These are phyloP conservation scores for Coemansia sp. DNA, from an alignment of 192 early-diverging fungal genomes.

Conservation along the genomic window DNA sequence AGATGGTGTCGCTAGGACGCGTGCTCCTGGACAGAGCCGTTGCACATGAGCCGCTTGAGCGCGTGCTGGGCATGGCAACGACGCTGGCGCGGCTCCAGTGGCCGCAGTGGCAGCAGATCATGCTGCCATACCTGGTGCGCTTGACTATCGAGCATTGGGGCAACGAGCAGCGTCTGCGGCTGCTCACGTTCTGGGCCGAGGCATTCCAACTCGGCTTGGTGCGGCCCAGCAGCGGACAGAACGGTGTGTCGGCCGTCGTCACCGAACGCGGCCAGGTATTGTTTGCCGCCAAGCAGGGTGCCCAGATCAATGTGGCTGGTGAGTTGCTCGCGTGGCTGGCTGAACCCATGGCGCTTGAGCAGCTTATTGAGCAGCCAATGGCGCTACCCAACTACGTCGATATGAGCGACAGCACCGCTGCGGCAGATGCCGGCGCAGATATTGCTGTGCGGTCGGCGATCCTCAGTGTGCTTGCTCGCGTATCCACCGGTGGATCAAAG, in stretches of 20 bases:
- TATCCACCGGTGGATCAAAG: constrained; percentile 13
- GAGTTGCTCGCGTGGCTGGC: constrained; percentile 28
- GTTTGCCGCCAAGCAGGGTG: constrained; percentile 12
- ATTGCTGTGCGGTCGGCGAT: constrained; percentile 26
- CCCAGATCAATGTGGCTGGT: constrained; percentile 6
- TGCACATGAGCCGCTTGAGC: constrained; percentile 12
- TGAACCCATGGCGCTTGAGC: constrained; percentile 25
- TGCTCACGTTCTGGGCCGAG: constrained; percentile 38
- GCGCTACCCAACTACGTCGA: constrained; percentile 14
- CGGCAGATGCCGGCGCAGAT: not conserved
- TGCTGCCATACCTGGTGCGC: constrained; percentile 65
- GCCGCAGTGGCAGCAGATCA: constrained; percentile 68
- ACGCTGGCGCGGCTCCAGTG: constrained; percentile 68
- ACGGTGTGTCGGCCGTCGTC: constrained; percentile 19
- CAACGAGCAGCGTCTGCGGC: not conserved
- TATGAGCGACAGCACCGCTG: not conserved
- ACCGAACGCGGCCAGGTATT: constrained; percentile 36
- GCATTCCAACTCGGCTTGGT: constrained; percentile 25
- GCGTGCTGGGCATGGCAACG: constrained; percentile 65
- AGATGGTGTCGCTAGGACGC: constrained; percentile 28
- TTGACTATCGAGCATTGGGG: constrained; percentile 23
- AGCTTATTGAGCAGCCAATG: constrained; percentile 8
- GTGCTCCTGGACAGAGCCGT: constrained; percentile 35
- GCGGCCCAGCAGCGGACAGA: not conserved
- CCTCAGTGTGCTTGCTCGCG: constrained; percentile 15